Percentiles rank a stretch among this genome's conserved stretches.
Conservation (phyloP, 805 yeast species). For the Barnettozyma wickerhamii region DNA sequence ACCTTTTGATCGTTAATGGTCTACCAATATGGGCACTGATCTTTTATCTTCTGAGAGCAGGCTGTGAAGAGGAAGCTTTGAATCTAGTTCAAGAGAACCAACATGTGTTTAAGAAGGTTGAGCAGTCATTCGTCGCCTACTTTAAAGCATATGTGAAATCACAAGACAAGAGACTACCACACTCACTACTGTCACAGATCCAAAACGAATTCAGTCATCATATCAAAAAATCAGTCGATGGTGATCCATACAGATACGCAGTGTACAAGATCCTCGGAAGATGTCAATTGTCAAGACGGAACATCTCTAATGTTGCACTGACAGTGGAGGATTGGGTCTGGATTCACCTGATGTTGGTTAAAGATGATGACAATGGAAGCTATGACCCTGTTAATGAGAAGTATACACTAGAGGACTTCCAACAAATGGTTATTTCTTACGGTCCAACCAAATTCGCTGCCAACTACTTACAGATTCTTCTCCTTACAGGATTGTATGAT, state of each 20-base stretch:
- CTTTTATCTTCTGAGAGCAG: constrained; percentile 81
- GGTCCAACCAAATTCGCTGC: constrained; percentile 71
- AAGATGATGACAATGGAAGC: constrained; percentile 45
- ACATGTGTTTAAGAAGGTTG: constrained; percentile 76
- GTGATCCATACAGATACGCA: constrained; percentile 88
- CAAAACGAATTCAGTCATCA: constrained; percentile 81
- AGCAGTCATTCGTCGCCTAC: constrained; percentile 77
- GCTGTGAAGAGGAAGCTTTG: constrained; percentile 74
- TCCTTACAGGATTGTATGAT: constrained; percentile 78
- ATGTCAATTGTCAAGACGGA: constrained; percentile 63
- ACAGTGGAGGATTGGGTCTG: constrained; percentile 96
- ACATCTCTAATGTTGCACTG: constrained; percentile 61
- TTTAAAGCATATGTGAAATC: constrained; percentile 65
- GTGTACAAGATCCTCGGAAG: constrained; percentile 91
- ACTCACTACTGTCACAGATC: constrained; percentile 63
- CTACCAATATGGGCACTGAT: constrained; percentile 93
- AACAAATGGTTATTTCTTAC: constrained; percentile 59
- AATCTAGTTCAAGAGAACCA: constrained; percentile 59
- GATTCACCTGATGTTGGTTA: constrained; percentile 79
- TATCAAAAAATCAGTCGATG: constrained; percentile 59
- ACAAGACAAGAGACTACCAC: constrained; percentile 50
- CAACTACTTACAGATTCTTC: constrained; percentile 68
- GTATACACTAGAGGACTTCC: constrained; percentile 72
- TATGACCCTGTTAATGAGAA: constrained; percentile 58
- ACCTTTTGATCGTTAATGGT: constrained; percentile 67